Conservation (phyloP, 2,329 filamentous ascomycete genomes). For the Celoporthe dispersa region DNA sequence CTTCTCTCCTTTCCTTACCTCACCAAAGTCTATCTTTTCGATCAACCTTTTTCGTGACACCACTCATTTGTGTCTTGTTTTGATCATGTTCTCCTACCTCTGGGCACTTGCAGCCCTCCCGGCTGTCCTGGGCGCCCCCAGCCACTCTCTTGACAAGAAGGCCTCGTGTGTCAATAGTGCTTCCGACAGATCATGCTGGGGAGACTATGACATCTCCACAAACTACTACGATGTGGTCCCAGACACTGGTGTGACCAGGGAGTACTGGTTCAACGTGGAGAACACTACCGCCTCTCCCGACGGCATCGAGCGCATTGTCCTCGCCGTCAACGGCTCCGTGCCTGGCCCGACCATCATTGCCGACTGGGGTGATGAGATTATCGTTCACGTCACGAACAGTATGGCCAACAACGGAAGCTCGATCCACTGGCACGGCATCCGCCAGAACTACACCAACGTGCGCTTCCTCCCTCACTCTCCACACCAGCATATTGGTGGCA, state of each 20-base stretch:
- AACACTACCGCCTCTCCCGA: constrained; percentile 50
- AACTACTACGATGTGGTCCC: constrained; percentile 48
- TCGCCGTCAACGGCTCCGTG: constrained; percentile 59
- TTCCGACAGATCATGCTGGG: constrained; percentile 33
- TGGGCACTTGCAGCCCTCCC: constrained; percentile 15
- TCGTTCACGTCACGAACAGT: constrained; percentile 67
- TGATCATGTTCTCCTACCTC: constrained; percentile 14
- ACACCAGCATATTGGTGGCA: too few relatives aligned
- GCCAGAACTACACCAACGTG: constrained; percentile 65
- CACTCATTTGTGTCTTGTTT: constrained; percentile 1
- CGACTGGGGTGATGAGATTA: constrained; percentile 64
- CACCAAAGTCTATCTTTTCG: constrained; percentile 6
- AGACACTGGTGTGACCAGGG: constrained; percentile 54
- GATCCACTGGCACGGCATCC: constrained; percentile 72
- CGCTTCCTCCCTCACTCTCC: constrained; percentile 30
- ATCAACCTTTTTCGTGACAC: background rate
- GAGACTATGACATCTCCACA: constrained; percentile 45
- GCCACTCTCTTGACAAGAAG: constrained; percentile 15
- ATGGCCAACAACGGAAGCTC: constrained; percentile 59
- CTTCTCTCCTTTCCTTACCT: background rate
- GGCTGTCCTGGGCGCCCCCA: constrained; percentile 10
- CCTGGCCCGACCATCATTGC: constrained; percentile 64
- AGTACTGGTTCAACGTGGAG: constrained; percentile 51
- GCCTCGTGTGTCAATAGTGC: constrained; percentile 34
- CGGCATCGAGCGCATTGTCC: constrained; percentile 45